Base-by-base conservation (phyloP, 1,284 basidiomycete species). In the Spongispora temasekensis region DNA sequence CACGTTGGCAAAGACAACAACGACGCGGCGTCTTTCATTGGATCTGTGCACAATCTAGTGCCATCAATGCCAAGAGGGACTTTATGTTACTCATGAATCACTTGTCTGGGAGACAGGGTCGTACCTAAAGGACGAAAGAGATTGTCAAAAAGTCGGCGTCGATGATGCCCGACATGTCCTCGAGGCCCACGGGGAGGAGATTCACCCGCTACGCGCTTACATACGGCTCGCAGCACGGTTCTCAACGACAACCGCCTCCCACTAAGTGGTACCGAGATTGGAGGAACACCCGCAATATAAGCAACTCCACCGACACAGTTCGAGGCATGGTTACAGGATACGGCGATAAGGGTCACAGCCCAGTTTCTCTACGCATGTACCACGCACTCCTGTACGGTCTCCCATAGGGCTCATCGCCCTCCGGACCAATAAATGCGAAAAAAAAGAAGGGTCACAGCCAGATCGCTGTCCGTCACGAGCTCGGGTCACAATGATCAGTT, bases 401-500 rank as follows among this genome's bases (percentile, higher is more conserved):
- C n/a, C n/a, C n/a, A n/a, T n/a, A n/a, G n/a, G n/a, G n/a, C n/a
- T n/a, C n/a, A n/a, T n/a, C n/a, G n/a, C n/a, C n/a, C n/a, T n/a
- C n/a, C n/a, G n/a, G n/a, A n/a, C n/a, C n/a, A n/a, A n/a, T n/a
- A n/a, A n/a, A n/a, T n/a, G n/a, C n/a, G n/a, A n/a, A n/a, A n/a
- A n/a, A n/a, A n/a, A n/a, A n/a, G n/a, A n/a, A n/a, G n/a, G n/a
- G n/a, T n/a, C 30, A 65, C 73, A 3, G 79, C 76, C 23, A 81
- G 86, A 12, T 89, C 86, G 3, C 65, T 76, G 3, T 90, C 88
- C 65, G 84, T 85, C 9, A 84, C 87, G 0, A 86, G 80, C 53
- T 90, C 88, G 0, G 87, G 89, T 0, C 86, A 85, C 57, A 77
- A 68, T 32, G 88, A 90, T 65, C 62, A 63, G 2, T 89, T 88